Percentiles rank a stretch among this genome's conserved stretches.
phyloP scores from a whole-genome alignment of 2,329 filamentous ascomycete genomes.

The Colletotrichum costaricense region DNA sequence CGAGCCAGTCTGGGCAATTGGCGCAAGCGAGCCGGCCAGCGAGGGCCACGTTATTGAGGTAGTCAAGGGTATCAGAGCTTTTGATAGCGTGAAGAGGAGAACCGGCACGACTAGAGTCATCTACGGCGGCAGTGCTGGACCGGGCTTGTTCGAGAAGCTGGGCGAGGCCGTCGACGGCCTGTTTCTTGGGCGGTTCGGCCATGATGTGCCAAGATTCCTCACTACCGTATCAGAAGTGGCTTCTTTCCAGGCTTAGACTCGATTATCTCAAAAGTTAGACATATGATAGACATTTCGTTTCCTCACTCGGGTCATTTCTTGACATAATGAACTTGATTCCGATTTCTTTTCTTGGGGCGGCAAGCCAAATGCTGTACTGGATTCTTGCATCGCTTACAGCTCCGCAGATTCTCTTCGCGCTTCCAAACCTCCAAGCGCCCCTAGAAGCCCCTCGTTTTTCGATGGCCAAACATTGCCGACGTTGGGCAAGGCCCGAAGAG shows the following conservation, averaged over 20 bases:
- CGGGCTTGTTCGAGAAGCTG: constrained; percentile 77
- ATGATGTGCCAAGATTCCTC: constrained; percentile 78
- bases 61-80: constrained; percentile 69
- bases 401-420: background rate
- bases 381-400: background rate
- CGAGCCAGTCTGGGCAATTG: constrained; percentile 92
- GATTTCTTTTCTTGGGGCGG: too few species aligned
- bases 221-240: constrained; percentile 80
- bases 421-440: background rate
- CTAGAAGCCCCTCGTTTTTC: constrained; percentile 26
- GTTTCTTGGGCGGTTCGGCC: constrained; percentile 84
- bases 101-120: constrained; percentile 74
- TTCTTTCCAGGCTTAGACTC: background rate
- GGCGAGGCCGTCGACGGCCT: constrained; percentile 80
- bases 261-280: background rate
- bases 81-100: constrained; percentile 62
- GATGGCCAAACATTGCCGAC: constrained; percentile 50
- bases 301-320: background rate
- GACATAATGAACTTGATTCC: too few species aligned
- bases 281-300: background rate
- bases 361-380: too few species aligned
- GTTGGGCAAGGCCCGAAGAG: constrained; percentile 45
- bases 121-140: constrained; percentile 86
- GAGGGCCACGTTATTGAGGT: constrained; percentile 80
- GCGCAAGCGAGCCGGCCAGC: constrained; percentile 76